Evolutionary conservation across 441 rosid genomes (phyloP).

Genomic region (Aquilaria agallochum): DNA sequence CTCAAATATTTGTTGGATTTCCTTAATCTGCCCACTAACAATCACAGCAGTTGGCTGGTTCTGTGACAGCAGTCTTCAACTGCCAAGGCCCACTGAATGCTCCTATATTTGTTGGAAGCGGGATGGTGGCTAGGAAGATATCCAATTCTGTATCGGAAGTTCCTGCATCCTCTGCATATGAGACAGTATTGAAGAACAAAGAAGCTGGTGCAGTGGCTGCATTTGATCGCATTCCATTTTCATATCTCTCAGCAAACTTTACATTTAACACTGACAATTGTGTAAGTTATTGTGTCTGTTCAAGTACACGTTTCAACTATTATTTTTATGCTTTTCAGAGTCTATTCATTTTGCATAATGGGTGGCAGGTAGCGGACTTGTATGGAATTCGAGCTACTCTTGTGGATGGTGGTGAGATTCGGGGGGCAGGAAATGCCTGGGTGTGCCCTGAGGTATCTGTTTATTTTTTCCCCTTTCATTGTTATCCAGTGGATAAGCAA

Average conservation of each 20-base stretch:
- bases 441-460: conserved; percentile 85
- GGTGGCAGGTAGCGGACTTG: conserved; percentile 85
- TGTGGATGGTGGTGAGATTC: conserved; percentile 99
- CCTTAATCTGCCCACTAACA: too few species aligned
- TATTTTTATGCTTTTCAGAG: neutral
- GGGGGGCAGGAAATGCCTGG: conserved; percentile 99
- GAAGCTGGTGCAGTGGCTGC: conserved; percentile 99
- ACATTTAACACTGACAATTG: conserved; percentile 97
- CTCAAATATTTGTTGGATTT: too few species aligned
- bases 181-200: conserved; percentile 89
- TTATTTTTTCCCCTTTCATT: conserved; percentile 4
- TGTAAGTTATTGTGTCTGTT: conserved; percentile 42
- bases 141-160: conserved; percentile 58
- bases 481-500: neutral
- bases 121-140: conserved; percentile 93
- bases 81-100: conserved; percentile 99
- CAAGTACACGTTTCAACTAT: conserved; percentile 7
- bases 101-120: conserved; percentile 97
- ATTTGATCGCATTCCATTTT: conserved; percentile 97
- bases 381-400: conserved; percentile 99
- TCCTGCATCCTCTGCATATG: conserved; percentile 78
- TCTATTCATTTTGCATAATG: conserved; percentile 16
- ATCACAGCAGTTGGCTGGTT: conserved; percentile 88
- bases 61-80: conserved; percentile 95
- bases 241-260: conserved; percentile 96